Evolutionary conservation across 345 rosid species (phyloP).

Genomic region (Sisymbrium altissimum): DNA sequence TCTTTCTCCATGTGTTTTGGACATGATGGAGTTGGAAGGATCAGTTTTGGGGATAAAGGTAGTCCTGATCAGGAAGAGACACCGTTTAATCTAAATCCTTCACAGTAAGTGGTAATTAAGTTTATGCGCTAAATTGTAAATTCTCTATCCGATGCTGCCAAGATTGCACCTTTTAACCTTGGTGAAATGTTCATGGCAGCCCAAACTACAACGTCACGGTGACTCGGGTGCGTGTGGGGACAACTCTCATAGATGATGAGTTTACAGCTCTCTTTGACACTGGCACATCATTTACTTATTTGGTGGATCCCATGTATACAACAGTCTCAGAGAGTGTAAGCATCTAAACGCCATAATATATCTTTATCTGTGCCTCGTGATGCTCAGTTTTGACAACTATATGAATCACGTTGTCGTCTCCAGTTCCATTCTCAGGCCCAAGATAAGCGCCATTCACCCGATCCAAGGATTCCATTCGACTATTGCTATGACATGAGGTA

Average conservation of each 20-base stretch:
- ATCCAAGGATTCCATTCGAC: conserved; percentile 74
- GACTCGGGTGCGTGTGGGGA: conserved; percentile 66
- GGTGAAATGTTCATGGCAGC: conserved; percentile 38
- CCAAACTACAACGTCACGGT: conserved; percentile 65
- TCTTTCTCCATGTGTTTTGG: conserved; percentile 95
- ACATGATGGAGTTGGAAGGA: conserved; percentile 75
- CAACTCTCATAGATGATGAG: conserved; percentile 45
- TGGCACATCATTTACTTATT: conserved; percentile 83
- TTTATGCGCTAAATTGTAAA: conserved; percentile 21
- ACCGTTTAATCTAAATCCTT: conserved; percentile 67
- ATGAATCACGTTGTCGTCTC: conserved; percentile 19
- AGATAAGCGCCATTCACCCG: conserved; percentile 56
- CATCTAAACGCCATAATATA: conserved; percentile 16
- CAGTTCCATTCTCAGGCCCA: conserved; percentile 75
- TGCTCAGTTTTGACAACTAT: background rate
- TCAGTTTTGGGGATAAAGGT: conserved; percentile 87
- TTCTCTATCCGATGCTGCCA: background rate
- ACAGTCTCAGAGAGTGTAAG: conserved; percentile 59
- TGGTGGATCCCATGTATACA: conserved; percentile 58
- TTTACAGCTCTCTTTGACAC: conserved; percentile 74
- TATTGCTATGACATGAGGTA: conserved; percentile 84
- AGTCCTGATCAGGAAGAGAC: conserved; percentile 83
- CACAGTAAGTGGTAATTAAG: conserved; percentile 68
- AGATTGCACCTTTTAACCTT: background rate
- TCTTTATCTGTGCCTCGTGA: background rate